Percentiles rank a stretch among this genome's conserved stretches.
Conservation (phyloP, 805 yeast species). For the Candida qinlingensis region DNA sequence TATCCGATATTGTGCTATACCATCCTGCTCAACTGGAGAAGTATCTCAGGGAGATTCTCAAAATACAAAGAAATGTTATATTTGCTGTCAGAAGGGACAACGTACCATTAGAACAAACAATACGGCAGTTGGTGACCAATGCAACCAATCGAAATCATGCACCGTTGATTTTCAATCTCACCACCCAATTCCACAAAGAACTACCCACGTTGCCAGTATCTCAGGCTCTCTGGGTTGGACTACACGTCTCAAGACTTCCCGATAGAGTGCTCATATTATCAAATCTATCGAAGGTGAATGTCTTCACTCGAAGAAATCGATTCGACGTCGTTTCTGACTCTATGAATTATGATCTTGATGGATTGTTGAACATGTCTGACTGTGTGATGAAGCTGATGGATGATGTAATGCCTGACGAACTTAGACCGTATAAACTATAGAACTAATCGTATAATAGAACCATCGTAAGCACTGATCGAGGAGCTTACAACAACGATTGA, state of each 20-base stretch:
- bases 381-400: not conserved
- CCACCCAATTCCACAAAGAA: not conserved
- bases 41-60: slow-evolving; percentile 1
- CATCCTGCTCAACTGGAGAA: slow-evolving; percentile 4
- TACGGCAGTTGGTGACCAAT: no score
- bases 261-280: not conserved
- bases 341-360: slow-evolving; percentile 4
- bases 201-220: not conserved
- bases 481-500: no score
- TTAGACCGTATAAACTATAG: not conserved
- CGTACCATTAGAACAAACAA: not conserved
- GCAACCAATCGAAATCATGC: not conserved
- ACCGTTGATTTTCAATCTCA: not conserved
- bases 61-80: not conserved
- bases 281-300: not conserved
- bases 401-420: not conserved
- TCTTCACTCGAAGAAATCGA: not conserved
- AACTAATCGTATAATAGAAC: not conserved
- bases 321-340: not conserved
- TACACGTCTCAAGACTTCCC: slow-evolving; percentile 5
- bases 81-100: not conserved
- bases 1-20: slow-evolving; percentile 5
- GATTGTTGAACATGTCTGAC: not conserved
- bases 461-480: no score
- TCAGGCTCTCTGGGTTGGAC: slow-evolving; percentile 3